Evolutionary conservation across 306 rosid species (phyloP).

Genomic region (Quercus bicolor): DNA sequence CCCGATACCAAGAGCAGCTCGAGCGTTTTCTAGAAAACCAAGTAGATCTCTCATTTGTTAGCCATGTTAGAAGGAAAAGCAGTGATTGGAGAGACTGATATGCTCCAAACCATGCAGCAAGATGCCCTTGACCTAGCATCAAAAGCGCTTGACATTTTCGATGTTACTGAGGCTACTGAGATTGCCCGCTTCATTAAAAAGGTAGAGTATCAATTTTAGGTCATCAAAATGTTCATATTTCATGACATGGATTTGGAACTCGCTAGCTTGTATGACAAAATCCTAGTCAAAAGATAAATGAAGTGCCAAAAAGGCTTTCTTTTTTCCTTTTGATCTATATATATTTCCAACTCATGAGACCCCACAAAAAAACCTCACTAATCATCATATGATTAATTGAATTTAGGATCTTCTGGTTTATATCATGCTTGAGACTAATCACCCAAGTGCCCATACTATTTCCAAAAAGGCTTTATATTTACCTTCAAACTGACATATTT

Average conservation of each 20-base stretch:
- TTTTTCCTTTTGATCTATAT: no score
- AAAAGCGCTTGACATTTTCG: constrained; percentile 79
- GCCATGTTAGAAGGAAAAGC: constrained; percentile 87
- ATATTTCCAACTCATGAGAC: no score
- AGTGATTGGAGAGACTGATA: constrained; percentile 76
- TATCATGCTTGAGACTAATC: no score
- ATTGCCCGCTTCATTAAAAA: constrained; percentile 77
- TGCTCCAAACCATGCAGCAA: constrained; percentile 78
- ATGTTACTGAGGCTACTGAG: constrained; percentile 79
- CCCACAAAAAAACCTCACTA: neutral
- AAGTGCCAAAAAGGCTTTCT: neutral
- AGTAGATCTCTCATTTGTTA: neutral
- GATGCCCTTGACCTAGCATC: constrained; percentile 69
- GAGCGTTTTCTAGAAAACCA: no score
- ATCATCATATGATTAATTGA: no score
- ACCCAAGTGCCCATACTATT: no score
- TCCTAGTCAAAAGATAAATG: neutral
- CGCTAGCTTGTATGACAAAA: neutral
- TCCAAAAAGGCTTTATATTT: no score
- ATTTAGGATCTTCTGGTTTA: no score
- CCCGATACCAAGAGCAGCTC: neutral
- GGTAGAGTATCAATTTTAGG: constrained; percentile 17
- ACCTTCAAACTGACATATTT: neutral
- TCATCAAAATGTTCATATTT: neutral
- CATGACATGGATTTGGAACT: neutral